A percentile compares a stretch with the other conserved stretches of the same genome.
These are phyloP conservation scores for Coemansia sp. DNA, from an alignment of 371 early-diverging fungal species.

Conservation along the genomic window DNA sequence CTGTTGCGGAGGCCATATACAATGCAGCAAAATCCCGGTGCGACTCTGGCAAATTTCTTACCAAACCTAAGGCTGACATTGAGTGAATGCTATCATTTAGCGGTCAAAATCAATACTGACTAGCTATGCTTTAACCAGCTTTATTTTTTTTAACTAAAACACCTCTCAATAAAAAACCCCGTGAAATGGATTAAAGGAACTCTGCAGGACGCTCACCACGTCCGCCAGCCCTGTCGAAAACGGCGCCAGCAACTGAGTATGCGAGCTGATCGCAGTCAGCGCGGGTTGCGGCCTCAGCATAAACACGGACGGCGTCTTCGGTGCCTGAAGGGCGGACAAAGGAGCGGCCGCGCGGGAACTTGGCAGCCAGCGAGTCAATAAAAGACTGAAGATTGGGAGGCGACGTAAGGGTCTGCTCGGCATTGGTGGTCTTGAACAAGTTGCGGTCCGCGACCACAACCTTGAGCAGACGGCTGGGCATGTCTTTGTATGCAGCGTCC, in stretches of 20 bases:
- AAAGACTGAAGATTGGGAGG: conserved; percentile 88
- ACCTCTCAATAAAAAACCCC: background rate
- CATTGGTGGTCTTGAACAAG: conserved; percentile 92
- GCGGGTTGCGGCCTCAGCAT: conserved; percentile 94
- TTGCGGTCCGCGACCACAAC: conserved; percentile 87
- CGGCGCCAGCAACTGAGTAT: conserved; percentile 74
- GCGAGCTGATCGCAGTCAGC: conserved; percentile 80
- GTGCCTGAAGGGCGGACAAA: conserved; percentile 99
- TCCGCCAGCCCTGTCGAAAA: conserved; percentile 91
- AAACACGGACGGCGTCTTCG: conserved; percentile 98
- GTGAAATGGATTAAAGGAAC: conserved; percentile 31
- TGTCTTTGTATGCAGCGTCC: conserved; percentile 91
- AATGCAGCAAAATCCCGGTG: background rate
- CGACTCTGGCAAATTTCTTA: background rate
- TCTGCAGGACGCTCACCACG: conserved; percentile 77
- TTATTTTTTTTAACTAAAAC: background rate
- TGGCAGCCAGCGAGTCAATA: conserved; percentile 80
- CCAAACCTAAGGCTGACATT: background rate
- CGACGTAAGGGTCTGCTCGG: conserved; percentile 86
- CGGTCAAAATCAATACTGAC: background rate
- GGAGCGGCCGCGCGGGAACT: conserved; percentile 81
- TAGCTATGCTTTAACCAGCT: background rate
- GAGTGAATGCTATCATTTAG: background rate
- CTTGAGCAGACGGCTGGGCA: conserved; percentile 92
- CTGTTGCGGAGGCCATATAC: background rate